Conservation (phyloP, 106 monocot genomes). For the Iris macrosiphon region DNA sequence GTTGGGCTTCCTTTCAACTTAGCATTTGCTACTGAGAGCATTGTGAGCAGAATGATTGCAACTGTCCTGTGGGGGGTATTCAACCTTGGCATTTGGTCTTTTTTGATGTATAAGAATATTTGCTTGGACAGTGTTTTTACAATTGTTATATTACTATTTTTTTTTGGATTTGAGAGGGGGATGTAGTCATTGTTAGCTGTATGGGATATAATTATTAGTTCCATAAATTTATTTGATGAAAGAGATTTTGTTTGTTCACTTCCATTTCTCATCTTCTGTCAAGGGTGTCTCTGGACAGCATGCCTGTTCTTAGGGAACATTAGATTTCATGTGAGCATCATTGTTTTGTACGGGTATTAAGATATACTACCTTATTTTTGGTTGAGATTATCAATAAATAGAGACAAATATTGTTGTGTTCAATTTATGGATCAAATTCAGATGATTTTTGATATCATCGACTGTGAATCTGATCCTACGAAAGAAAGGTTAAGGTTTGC, state of each 20-base stretch:
- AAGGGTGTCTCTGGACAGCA: too few species aligned
- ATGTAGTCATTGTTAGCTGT: conserved; percentile 1
- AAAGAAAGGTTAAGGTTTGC: too few species aligned
- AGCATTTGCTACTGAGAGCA: neutral
- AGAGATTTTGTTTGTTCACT: conserved; percentile 7
- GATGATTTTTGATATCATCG: too few species aligned
- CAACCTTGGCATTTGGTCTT: neutral
- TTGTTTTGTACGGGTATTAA: too few species aligned
- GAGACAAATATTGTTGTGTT: too few species aligned
- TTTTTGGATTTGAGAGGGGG: neutral
- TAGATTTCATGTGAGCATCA: too few species aligned
- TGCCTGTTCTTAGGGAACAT: too few species aligned
- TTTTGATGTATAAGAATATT: conserved; percentile 5
- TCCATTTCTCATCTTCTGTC: too few species aligned
- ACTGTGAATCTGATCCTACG: too few species aligned
- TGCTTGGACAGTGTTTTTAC: neutral
- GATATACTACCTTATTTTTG: too few species aligned
- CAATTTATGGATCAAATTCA: too few species aligned
- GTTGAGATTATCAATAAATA: too few species aligned
- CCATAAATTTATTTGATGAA: neutral
- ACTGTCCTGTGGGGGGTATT: neutral
- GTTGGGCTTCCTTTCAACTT: neutral
- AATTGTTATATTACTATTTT: conserved; percentile 1
- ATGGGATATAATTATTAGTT: neutral
- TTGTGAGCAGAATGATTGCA: neutral